Percentiles rank a stretch among this genome's conserved stretches.
Evolutionary conservation across 2,329 filamentous ascomycete species (phyloP).

Genomic region (Alternaria gaisen): DNA sequence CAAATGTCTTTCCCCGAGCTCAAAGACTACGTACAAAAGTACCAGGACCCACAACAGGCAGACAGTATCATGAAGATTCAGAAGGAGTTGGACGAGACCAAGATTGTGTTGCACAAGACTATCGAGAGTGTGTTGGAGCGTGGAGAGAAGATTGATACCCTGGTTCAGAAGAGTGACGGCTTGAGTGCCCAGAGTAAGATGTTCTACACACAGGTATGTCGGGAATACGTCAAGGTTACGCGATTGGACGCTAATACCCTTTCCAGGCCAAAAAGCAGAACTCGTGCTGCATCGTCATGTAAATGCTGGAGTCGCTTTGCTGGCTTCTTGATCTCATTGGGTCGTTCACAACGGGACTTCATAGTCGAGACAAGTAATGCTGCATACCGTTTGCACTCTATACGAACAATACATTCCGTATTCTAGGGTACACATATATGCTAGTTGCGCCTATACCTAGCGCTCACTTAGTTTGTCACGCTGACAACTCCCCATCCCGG

Average conservation of each 20-base stretch:
- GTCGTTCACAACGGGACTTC: slow-evolving; percentile 8
- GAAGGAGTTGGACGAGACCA: slow-evolving; percentile 95
- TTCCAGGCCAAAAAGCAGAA: slow-evolving; percentile 62
- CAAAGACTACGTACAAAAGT: slow-evolving; percentile 79
- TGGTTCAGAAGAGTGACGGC: slow-evolving; percentile 92
- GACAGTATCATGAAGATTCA: slow-evolving; percentile 97
- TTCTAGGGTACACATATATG: not conserved
- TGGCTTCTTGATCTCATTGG: not conserved
- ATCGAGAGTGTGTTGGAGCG: slow-evolving; percentile 88
- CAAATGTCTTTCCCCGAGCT: slow-evolving; percentile 74
- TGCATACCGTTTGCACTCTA: slow-evolving; percentile 1
- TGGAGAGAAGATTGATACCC: slow-evolving; percentile 94
- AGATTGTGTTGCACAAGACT: slow-evolving; percentile 96
- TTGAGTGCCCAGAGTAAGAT: slow-evolving; percentile 94
- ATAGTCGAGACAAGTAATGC: slow-evolving; percentile 11
- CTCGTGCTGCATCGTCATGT: slow-evolving; percentile 67
- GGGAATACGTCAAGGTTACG: too few species aligned
- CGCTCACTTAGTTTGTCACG: not conserved
- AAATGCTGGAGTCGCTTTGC: slow-evolving; percentile 15
- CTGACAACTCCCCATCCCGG: not conserved
- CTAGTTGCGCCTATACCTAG: not conserved
- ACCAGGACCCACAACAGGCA: slow-evolving; percentile 87
- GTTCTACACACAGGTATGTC: slow-evolving; percentile 83
- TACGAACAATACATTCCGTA: not conserved
- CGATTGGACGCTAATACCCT: not conserved